Conservation (phyloP, 345 rosid species). For the Euclidium syriacum region DNA sequence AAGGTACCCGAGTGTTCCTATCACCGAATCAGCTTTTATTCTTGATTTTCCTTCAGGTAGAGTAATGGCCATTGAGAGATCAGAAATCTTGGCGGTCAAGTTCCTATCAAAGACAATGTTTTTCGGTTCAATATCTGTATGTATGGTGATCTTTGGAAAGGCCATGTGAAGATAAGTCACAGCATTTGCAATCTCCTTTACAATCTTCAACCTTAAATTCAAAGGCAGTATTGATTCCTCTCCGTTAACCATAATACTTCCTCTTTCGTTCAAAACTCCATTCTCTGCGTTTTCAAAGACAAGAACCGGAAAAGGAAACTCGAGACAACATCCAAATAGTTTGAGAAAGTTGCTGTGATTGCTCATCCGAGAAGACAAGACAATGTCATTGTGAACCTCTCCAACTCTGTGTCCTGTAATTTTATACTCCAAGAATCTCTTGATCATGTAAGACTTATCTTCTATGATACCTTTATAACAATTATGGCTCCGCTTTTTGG, state of each 20-base stretch:
- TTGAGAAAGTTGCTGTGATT: background rate
- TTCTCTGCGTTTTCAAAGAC: background rate
- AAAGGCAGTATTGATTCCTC: background rate
- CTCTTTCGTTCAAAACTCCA: background rate
- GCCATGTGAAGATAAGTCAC: conserved; percentile 5
- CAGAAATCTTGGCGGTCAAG: background rate
- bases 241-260: background rate
- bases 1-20: background rate
- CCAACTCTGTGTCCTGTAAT: background rate
- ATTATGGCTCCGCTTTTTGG: background rate
- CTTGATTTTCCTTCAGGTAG: background rate
- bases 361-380: background rate
- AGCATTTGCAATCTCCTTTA: background rate
- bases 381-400: background rate
- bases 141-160: background rate
- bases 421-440: background rate
- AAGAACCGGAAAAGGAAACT: conserved; percentile 2
- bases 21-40: background rate
- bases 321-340: background rate
- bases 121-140: background rate
- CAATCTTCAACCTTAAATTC: background rate
- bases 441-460: conserved; percentile 3
- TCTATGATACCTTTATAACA: background rate
- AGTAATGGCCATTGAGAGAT: too few relatives aligned
- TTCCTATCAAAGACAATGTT: background rate